Conservation (phyloP, 75 land plant species). For the Sequoia sempervirens region DNA sequence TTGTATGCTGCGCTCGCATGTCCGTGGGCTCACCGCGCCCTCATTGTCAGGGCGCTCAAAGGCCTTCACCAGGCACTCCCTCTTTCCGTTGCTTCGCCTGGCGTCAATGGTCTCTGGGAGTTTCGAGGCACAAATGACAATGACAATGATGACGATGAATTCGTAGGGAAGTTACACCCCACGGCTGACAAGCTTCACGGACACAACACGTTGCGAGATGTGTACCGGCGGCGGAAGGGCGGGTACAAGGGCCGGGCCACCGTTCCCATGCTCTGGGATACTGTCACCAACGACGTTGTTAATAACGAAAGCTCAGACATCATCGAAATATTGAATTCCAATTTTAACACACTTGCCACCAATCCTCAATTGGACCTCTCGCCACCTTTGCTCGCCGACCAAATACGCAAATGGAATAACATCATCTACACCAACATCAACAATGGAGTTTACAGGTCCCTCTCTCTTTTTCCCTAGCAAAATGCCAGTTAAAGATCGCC, state of each 20-base stretch:
- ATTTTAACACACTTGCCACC: slow-evolving; percentile 29
- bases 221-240: slow-evolving; percentile 46
- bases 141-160: background rate
- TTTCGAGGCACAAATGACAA: slow-evolving; percentile 17
- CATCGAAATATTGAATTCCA: slow-evolving; percentile 64
- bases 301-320: slow-evolving; percentile 95
- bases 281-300: slow-evolving; percentile 43
- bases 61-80: slow-evolving; percentile 55
- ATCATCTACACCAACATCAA: slow-evolving; percentile 68
- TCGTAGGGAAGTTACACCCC: slow-evolving; percentile 13
- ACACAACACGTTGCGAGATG: slow-evolving; percentile 51
- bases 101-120: slow-evolving; percentile 68
- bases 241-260: slow-evolving; percentile 82
- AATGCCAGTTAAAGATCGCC: no score
- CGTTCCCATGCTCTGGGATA: slow-evolving; percentile 96
- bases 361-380: slow-evolving; percentile 57
- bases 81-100: slow-evolving; percentile 70
- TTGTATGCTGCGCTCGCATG: slow-evolving; percentile 82
- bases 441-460: slow-evolving; percentile 87
- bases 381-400: slow-evolving; percentile 39
- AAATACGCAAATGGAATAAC: slow-evolving; percentile 79
- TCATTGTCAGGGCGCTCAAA: slow-evolving; percentile 74
- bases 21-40: slow-evolving; percentile 92
- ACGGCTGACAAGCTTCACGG: slow-evolving; percentile 52
- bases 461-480: background rate